Evolutionary conservation across 305 asterid species (phyloP).

Genomic region (Fraxinus sp.): DNA sequence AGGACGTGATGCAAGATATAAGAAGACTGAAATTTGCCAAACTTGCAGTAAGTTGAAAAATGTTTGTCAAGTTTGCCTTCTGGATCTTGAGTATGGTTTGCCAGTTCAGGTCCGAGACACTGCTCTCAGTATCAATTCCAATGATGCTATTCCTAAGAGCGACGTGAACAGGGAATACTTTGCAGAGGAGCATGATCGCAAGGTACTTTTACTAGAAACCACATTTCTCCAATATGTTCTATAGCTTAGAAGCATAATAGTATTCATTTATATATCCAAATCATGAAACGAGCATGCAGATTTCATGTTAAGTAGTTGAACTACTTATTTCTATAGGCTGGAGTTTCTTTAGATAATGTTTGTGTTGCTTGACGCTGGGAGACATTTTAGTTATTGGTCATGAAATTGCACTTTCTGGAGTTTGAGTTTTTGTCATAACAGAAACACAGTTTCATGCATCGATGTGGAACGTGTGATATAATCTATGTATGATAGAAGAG

Average conservation of each 20-base stretch:
- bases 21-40: slow-evolving; percentile 91
- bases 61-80: slow-evolving; percentile 95
- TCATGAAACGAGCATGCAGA: not conserved
- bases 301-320: not conserved
- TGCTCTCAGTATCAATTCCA: slow-evolving; percentile 77
- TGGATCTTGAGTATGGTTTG: slow-evolving; percentile 93
- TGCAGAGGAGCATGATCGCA: slow-evolving; percentile 96
- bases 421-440: not conserved
- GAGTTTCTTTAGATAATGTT: not conserved
- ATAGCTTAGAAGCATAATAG: not conserved
- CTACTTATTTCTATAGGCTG: not conserved
- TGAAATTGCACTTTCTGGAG: not conserved
- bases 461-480: not conserved
- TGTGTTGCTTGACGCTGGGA: not conserved
- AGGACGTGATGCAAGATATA: slow-evolving; percentile 96
- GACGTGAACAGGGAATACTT: slow-evolving; percentile 90
- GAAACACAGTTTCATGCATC: not conserved
- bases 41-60: slow-evolving; percentile 93
- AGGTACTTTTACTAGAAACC: slow-evolving; percentile 40
- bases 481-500: not conserved
- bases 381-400: not conserved
- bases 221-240: not conserved
- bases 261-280: not conserved
- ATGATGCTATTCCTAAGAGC: slow-evolving; percentile 93
- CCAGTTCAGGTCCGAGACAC: slow-evolving; percentile 98